Evolutionary conservation across 2,329 filamentous ascomycete species (phyloP), one percentile per base, ranked within the genome.

Genomic region (Sordariomycetes sp.): DNA sequence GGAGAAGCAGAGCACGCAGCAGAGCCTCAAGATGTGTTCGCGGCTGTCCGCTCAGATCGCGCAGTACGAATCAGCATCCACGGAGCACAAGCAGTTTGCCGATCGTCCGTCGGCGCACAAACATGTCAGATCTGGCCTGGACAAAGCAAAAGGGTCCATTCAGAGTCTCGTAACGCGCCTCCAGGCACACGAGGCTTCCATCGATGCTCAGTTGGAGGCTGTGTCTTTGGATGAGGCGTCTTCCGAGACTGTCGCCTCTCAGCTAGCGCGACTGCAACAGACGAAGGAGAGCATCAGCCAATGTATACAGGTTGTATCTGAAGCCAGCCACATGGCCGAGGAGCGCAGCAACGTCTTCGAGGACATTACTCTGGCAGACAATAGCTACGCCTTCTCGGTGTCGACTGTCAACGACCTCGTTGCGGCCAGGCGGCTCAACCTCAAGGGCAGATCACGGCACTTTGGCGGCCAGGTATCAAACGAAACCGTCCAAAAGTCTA

Each of bases 401-500:
- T 24, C 21, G 8, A 24, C 21, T 8, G 21, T 24, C 21, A 24
- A 24, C n/a, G 21, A 24, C 21, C 21, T 24, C 21, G 21, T 24
- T 24, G n/a, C n/a, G 8, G 21, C 21, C 8, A 24, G 21, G 21
- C 21, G 21, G 8, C 21, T 24, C 12, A 27, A 6, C 12, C 25
- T 27, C 25, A 27, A 27, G 25, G 25, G 25, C 25, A 12, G 25
- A 12, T 27, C 25, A 27, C 25, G 25, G 12, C 25, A 27, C 16
- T 27, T 27, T n/a, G 25, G 25, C 16, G 25, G 25, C 6, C 25
- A 27, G 12, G 6, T 27, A 15, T 12, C n/a, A 7, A 27, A 27
- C 16, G 25, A 27, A 27, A 27, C 25, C n/a, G 25, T 27, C 12
- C 25, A 27, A 27, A 27, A 27, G 25, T 27, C 25, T n/a, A 27